Evolutionary conservation across 768 basidiomycete genomes (phyloP).

Genomic region (Auricularia cornea): DNA sequence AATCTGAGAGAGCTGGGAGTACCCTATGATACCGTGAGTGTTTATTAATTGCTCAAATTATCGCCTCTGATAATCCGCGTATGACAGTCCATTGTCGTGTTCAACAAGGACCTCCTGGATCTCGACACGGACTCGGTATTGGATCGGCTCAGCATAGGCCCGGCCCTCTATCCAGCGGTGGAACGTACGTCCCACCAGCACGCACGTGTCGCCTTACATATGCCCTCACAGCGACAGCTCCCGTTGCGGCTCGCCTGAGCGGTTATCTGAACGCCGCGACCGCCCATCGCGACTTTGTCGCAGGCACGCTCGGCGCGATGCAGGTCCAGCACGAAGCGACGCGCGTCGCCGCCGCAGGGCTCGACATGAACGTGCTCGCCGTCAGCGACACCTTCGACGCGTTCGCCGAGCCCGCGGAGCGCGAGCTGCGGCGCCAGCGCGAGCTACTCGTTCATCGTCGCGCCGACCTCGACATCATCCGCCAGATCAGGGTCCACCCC

Average conservation of each 20-base stretch:
- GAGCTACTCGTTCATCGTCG: slow-evolving; percentile 54
- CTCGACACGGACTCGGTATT: slow-evolving; percentile 58
- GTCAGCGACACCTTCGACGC: slow-evolving; percentile 63
- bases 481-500: slow-evolving; percentile 56
- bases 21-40: not conserved
- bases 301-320: slow-evolving; percentile 42
- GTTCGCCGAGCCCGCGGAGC: slow-evolving; percentile 43
- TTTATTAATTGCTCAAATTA: not conserved
- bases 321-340: slow-evolving; percentile 62
- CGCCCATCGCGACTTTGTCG: slow-evolving; percentile 54
- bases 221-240: not conserved
- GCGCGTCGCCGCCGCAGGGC: slow-evolving; percentile 59
- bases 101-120: slow-evolving; percentile 75
- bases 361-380: slow-evolving; percentile 66
- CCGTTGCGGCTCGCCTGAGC: slow-evolving; percentile 49
- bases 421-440: slow-evolving; percentile 62
- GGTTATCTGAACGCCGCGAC: slow-evolving; percentile 52
- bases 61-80: slow-evolving; percentile 9
- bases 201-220: not conserved
- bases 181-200: slow-evolving; percentile 41
- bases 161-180: slow-evolving; percentile 58
- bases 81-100: slow-evolving; percentile 63
- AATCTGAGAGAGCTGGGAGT: slow-evolving; percentile 63
- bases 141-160: slow-evolving; percentile 49
- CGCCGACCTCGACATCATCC: slow-evolving; percentile 64